These are phyloP conservation scores for Penicillium robsamsonii DNA, from an alignment of 495 filamentous ascomycete genomes.

Conservation along the genomic window DNA sequence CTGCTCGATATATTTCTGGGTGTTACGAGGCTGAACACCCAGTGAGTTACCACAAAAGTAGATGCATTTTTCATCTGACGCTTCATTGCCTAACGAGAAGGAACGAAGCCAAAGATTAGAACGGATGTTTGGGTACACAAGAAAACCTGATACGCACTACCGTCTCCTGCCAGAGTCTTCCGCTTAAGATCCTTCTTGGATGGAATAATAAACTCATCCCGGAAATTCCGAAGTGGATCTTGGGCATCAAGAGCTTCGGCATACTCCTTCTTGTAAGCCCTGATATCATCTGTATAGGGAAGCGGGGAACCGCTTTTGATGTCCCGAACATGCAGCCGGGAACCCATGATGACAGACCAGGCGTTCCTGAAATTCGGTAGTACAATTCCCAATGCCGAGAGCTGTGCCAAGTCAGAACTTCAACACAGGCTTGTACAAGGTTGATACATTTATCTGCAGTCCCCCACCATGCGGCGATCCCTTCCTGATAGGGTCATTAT, in stretches of 20 bases:
- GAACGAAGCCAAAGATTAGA: background rate
- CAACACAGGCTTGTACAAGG: background rate
- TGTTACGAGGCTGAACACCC: conserved; percentile 79
- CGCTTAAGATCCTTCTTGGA: conserved; percentile 73
- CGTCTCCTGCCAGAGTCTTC: conserved; percentile 50
- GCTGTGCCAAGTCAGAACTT: background rate
- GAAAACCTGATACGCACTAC: conserved; percentile 23
- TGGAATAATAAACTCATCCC: conserved; percentile 81
- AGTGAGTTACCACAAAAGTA: conserved; percentile 98
- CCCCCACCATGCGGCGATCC: conserved; percentile 20
- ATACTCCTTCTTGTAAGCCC: conserved; percentile 49
- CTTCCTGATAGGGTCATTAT: conserved; percentile 17
- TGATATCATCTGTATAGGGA: conserved; percentile 40
- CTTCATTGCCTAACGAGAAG: conserved; percentile 23
- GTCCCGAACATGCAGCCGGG: conserved; percentile 31
- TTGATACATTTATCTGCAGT: conserved; percentile 16
- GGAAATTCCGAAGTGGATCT: conserved; percentile 66
- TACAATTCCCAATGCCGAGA: background rate
- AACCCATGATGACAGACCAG: conserved; percentile 21
- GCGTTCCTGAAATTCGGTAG: background rate
- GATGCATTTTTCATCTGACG: conserved; percentile 52
- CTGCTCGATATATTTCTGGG: conserved; percentile 64
- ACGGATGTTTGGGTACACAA: background rate
- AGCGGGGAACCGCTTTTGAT: conserved; percentile 34
- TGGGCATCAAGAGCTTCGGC: conserved; percentile 63